Evolutionary conservation across 192 early-diverging fungal species (phyloP), one percentile per base, ranked within the genome.

Genomic region (Coemansia sp.): DNA sequence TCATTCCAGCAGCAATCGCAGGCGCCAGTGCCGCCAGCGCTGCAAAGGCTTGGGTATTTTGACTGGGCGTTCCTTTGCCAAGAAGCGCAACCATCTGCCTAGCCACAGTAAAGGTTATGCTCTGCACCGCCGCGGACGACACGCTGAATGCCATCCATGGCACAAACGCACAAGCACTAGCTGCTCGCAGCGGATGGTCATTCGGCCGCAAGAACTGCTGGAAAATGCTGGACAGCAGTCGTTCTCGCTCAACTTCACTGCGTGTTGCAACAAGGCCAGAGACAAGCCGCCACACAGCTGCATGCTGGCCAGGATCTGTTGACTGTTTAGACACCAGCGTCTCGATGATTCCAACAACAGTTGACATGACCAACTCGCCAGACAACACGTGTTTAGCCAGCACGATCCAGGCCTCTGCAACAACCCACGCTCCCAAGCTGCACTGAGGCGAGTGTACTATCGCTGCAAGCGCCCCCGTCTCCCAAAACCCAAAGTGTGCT

Each of bases 331-430:
- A 28, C 9, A 53, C 43, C 11, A 33, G 36, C 11, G 43, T 37
- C 10, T 71, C 63, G 5, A 71, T 23, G 4, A 71, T 36, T 9
- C 57, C 57, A 11, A 10, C 28, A 11, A 57, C 34, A 26, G 63
- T 61, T 0, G 70, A 65, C 16, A 53, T 13, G 4, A 66, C 59
- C 20, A 36, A 48, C 9, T 46, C 13, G n/a, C 31, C 46, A 8
- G 63, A 45, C 16, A 71, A 39, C 39, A 33, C 42, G n/a, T 45
- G 57, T 9, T 18, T 57, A 20, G 68, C 68, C 11, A 76, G 18
- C 16, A 62, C 37, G 7, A 60, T 23, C 74, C 74, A 76, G n/a
- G 74, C 67, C 18, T 76, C 74, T 10, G 63, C 34, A 13, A 66
- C 20, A 9, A 76, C 42, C n/a, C 37, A 43, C 3, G 43, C 37